phyloP scores from a whole-genome alignment of 805 yeast species.

The Wickerhamomyces rabaulensis region DNA sequence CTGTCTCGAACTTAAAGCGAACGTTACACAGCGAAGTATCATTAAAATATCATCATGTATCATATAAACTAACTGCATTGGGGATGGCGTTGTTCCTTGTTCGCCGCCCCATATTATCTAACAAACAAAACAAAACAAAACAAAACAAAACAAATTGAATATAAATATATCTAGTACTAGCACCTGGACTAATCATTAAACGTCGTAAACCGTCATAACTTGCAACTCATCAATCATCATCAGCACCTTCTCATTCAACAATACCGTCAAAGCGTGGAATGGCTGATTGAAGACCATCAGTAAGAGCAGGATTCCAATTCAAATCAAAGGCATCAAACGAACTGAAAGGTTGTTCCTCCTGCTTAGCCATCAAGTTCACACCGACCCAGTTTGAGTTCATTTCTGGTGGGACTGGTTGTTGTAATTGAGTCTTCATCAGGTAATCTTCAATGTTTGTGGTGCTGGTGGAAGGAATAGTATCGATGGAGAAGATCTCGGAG shows the following conservation, averaged over 20 bases:
- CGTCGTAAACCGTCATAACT: not conserved
- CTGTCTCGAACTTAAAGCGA: too few species aligned
- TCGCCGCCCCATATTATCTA: too few species aligned
- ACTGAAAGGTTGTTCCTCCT: not conserved
- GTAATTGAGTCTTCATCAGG: not conserved
- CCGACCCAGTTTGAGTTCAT: not conserved
- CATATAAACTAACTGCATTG: not conserved
- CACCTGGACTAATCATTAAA: not conserved
- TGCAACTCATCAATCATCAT: not conserved
- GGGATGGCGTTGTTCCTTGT: too few species aligned
- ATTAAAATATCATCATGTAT: not conserved
- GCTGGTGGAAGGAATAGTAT: not conserved
- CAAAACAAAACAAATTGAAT: too few species aligned
- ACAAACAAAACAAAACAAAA: too few species aligned
- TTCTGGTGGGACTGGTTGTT: not conserved
- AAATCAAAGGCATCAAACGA: not conserved
- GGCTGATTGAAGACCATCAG: not conserved
- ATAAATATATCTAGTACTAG: not conserved
- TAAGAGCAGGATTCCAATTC: not conserved
- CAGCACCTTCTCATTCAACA: not conserved
- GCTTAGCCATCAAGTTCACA: not conserved
- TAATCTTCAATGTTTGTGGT: not conserved
- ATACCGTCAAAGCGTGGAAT: not conserved
- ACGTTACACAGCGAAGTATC: too few species aligned
- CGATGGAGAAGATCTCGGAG: constrained; percentile 6